Evolutionary conservation across 2,329 filamentous ascomycete genomes (phyloP).

Genomic region (Pezizomycotina sp.): DNA sequence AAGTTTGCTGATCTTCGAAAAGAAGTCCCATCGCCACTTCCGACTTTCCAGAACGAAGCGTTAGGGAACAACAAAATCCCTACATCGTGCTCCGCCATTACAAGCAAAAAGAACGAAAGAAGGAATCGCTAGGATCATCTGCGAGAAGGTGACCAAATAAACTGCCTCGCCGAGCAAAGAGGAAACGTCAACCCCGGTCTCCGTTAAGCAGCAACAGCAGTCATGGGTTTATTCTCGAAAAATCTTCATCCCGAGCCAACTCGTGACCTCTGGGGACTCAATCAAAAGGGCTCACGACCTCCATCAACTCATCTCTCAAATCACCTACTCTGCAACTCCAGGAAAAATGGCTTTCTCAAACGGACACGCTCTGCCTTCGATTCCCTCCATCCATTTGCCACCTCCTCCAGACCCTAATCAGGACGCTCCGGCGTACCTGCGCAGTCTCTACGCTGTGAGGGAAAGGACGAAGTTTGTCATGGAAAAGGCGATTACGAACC

Average conservation of each 20-base stretch:
- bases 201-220: slow-evolving; percentile 5
- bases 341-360: slow-evolving; percentile 22
- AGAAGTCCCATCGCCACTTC: neutral
- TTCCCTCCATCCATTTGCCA: slow-evolving; percentile 65
- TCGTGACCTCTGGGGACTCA: slow-evolving; percentile 34
- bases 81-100: slow-evolving; percentile 5
- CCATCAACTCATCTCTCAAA: slow-evolving; percentile 32
- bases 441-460: slow-evolving; percentile 74
- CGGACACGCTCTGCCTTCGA: slow-evolving; percentile 27
- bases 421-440: slow-evolving; percentile 78
- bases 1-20: neutral
- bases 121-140: neutral
- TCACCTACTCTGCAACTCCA: slow-evolving; percentile 27
- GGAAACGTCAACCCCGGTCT: slow-evolving; percentile 2
- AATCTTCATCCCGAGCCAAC: slow-evolving; percentile 33
- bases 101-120: neutral
- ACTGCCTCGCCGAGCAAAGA: neutral
- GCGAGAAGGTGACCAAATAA: neutral
- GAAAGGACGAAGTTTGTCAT: slow-evolving; percentile 59
- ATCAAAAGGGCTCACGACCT: slow-evolving; percentile 32
- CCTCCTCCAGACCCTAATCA: slow-evolving; percentile 71
- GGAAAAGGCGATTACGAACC: slow-evolving; percentile 59
- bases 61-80: too few relatives aligned
- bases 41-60: too few relatives aligned
- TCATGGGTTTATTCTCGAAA: slow-evolving; percentile 39